Evolutionary conservation across 2,329 filamentous ascomycete species (phyloP).

Genomic region (Magnaporthales sp.): DNA sequence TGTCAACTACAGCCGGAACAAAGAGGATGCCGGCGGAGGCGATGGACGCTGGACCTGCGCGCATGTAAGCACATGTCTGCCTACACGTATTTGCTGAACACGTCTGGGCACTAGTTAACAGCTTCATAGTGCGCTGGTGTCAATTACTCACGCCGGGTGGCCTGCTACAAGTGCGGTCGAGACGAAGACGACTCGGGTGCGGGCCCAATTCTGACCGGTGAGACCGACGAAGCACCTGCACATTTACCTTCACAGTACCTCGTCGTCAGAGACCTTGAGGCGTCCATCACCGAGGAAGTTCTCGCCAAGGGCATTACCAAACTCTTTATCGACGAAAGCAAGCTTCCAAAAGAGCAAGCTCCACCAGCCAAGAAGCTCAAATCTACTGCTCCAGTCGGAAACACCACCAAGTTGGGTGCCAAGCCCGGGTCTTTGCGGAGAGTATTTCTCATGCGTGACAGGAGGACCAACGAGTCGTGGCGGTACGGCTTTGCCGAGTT

Average conservation of each 20-base stretch:
- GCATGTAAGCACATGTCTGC: conserved; percentile 17
- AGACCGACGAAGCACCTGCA: conserved; percentile 32
- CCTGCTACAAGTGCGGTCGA: conserved; percentile 50
- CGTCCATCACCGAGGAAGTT: conserved; percentile 62
- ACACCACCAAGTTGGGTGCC: conserved; percentile 57
- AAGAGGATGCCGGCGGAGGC: conserved; percentile 19
- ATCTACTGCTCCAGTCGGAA: conserved; percentile 46
- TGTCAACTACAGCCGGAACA: conserved; percentile 26
- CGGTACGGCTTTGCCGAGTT: conserved; percentile 83
- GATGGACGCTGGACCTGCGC: conserved; percentile 30
- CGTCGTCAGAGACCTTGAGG: conserved; percentile 62
- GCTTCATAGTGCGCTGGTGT: conserved; percentile 38
- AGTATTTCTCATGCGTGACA: conserved; percentile 68
- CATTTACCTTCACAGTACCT: conserved; percentile 64
- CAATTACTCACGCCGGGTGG: conserved; percentile 46
- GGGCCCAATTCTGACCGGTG: conserved; percentile 30
- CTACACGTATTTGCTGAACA: background rate
- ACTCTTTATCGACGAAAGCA: conserved; percentile 54
- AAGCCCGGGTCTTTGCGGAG: conserved; percentile 66
- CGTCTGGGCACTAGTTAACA: conserved; percentile 6
- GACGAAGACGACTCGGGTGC: background rate
- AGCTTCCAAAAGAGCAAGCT: conserved; percentile 27
- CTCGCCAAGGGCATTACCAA: conserved; percentile 66
- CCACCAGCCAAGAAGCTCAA: conserved; percentile 43
- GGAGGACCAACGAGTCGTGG: conserved; percentile 62